Percentiles rank a stretch among this genome's conserved stretches.
Conservation (phyloP, 192 early-diverging fungal genomes). For the Chytriomyces hyalinus region DNA sequence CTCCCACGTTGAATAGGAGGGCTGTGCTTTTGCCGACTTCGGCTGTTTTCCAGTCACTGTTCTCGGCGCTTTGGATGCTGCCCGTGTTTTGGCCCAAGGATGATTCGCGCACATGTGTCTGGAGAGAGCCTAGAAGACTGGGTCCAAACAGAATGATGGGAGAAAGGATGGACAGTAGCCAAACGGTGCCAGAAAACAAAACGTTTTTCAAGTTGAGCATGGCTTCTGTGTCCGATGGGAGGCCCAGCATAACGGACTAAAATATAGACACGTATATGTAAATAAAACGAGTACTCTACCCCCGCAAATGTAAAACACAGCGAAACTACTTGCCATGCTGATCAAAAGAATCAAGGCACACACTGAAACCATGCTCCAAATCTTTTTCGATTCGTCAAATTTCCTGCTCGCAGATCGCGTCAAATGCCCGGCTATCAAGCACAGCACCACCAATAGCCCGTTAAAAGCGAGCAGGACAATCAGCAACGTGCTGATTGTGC, state of each 20-base stretch:
- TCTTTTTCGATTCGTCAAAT: constrained; percentile 15
- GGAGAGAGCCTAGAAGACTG: no score
- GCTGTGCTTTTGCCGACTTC: no score
- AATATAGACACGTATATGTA: no score
- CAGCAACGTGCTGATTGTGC: neutral
- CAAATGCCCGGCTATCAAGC: neutral
- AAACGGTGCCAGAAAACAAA: neutral
- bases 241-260: neutral
- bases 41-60: no score
- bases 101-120: no score
- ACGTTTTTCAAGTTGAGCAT: neutral
- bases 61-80: no score
- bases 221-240: neutral
- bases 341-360: neutral
- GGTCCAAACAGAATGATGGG: neutral
- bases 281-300: no score
- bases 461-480: constrained; percentile 9
- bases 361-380: neutral
- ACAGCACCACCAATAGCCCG: neutral
- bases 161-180: neutral
- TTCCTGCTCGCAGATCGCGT: neutral
- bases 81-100: no score
- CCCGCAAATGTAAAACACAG: no score
- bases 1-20: neutral
- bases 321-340: neutral